Evolutionary conservation across 331 rosid species (phyloP), one percentile per base, ranked within the genome.

Genomic region (Saraca asoca): DNA sequence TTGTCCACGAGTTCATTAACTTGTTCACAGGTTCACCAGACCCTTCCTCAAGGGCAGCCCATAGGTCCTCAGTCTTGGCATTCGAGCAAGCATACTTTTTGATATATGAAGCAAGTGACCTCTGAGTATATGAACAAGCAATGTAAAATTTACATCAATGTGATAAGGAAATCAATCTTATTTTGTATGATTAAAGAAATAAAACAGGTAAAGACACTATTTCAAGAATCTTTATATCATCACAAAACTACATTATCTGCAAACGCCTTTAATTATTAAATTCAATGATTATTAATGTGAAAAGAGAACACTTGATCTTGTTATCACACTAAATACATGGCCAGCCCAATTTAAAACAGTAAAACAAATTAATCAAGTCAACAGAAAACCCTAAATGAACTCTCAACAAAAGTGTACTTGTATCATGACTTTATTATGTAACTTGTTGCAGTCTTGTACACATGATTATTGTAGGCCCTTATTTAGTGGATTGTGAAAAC

Each of bases 1-100:
- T 91, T 64, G 91, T 91, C 97, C 97, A 91, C 15, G 75, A 71
- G 70, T 78, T 58, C 95, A 88, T 91, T 76, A 88, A 75, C 72
- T 69, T 66, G 68, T 84, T 82, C 66, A 91, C 87, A 51, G 83
- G 88, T 65, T 81, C 73, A 56, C 87, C 89, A 75, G 97, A 91
- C 74, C 81, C 91, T 71, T 84, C 87, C 20, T 86, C 89, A 57
- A 91, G 81, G 62, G 83, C 88, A 33, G 82, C 80, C 95, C 91
- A 88, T 38, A 86, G 81, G 82, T 91, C 91, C 80, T 86, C 89
- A 0, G 94, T 91, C 72, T 79, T 91, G 1, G 95, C 86, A 86
- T 88, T 91, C 51, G 83, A 80, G 65, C 73, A 80, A 34, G 94
- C 88, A 54, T 66, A 77, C 71, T 74, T 84, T 81, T 76, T 79